These are phyloP conservation scores for Alnus glutinosa DNA, from an alignment of 306 rosid genomes.

Conservation along the genomic window DNA sequence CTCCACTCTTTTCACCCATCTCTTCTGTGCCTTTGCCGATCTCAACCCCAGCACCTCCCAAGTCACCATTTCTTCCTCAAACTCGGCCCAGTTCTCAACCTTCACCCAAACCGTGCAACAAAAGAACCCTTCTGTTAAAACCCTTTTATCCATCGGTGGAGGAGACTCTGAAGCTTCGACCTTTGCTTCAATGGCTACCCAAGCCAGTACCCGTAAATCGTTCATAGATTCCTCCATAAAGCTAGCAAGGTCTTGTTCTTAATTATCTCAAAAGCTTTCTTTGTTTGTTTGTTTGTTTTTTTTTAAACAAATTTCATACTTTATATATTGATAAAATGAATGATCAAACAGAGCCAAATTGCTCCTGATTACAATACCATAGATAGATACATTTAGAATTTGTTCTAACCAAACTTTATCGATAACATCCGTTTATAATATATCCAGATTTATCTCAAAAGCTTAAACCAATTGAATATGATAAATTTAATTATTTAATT, in stretches of 20 bases:
- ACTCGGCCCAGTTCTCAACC: constrained; percentile 30
- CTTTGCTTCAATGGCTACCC: constrained; percentile 49
- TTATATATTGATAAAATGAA: too few relatives aligned
- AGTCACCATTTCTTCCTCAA: constrained; percentile 36
- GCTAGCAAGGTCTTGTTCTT: constrained; percentile 25
- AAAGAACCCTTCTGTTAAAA: constrained; percentile 40
- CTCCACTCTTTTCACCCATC: constrained; percentile 57
- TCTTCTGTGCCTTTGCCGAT: constrained; percentile 62
- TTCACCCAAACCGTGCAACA: constrained; percentile 43
- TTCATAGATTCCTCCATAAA: constrained; percentile 43
- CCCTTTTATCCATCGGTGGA: constrained; percentile 53
- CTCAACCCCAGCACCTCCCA: constrained; percentile 28
- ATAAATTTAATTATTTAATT: too few relatives aligned
- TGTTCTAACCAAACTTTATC: too few relatives aligned
- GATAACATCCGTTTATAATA: too few relatives aligned
- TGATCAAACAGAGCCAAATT: too few relatives aligned
- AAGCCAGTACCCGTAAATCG: constrained; percentile 23
- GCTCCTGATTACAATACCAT: too few relatives aligned
- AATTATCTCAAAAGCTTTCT: too few relatives aligned
- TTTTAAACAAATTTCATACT: too few relatives aligned
- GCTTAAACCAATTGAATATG: too few relatives aligned
- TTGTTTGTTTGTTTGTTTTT: too few relatives aligned
- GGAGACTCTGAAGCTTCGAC: constrained; percentile 18
- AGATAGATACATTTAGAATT: too few relatives aligned
- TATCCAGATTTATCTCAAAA: too few relatives aligned